phyloP scores from a whole-genome alignment of 1,139 yeast genomes.

The Yamadazyma triangularis region DNA sequence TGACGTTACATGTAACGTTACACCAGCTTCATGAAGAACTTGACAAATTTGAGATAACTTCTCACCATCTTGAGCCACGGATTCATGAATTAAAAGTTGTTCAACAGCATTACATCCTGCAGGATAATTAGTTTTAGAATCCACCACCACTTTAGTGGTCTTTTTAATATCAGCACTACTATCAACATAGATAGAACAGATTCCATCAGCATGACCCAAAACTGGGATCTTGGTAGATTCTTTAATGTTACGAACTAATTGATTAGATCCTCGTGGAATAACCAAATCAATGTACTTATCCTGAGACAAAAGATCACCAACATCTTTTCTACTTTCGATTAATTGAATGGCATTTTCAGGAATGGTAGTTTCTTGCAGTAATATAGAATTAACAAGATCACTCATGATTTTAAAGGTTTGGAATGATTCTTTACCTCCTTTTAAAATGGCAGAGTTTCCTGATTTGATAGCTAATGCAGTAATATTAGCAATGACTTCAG shows the following conservation, averaged over 20 bases:
- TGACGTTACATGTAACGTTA: conserved; percentile 64
- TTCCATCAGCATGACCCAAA: conserved; percentile 97
- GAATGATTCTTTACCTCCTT: conserved; percentile 93
- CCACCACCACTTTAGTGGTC: conserved; percentile 72
- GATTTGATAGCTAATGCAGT: conserved; percentile 94
- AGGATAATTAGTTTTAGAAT: conserved; percentile 92
- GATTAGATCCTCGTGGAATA: conserved; percentile 95
- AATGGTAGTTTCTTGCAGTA: conserved; percentile 55
- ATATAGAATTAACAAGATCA: conserved; percentile 57
- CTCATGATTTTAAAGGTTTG: conserved; percentile 85
- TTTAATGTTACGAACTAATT: conserved; percentile 80
- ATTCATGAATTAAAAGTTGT: conserved; percentile 65
- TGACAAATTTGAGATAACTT: conserved; percentile 42
- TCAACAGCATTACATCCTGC: conserved; percentile 99
- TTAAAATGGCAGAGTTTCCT: conserved; percentile 91
- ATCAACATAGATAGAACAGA: conserved; percentile 84
- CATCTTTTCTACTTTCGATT: conserved; percentile 85
- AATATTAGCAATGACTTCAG: conserved; percentile 97
- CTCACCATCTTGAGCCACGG: conserved; percentile 30
- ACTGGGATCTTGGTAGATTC: conserved; percentile 90
- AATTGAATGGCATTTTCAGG: conserved; percentile 82
- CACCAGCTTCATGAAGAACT: conserved; percentile 58
- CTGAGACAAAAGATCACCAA: conserved; percentile 75
- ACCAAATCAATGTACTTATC: conserved; percentile 91
- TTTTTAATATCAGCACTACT: conserved; percentile 67